Conservation (phyloP, 352 stramenopile genomes). For the Saprolegnia diclina region DNA sequence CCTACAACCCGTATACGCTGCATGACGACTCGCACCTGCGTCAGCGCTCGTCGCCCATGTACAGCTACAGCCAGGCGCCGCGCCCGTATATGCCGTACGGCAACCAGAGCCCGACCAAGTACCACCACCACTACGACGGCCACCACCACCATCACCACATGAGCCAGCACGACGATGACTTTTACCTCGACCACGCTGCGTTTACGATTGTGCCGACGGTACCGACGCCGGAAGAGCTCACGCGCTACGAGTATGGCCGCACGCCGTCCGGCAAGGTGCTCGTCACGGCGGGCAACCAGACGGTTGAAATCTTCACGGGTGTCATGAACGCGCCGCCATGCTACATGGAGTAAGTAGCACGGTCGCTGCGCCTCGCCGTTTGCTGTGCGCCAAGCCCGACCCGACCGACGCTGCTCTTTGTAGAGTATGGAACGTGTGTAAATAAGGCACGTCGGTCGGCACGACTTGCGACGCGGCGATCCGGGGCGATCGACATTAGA, state of each 20-base stretch:
- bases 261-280: slow-evolving; percentile 72
- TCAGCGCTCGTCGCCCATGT: slow-evolving; percentile 22
- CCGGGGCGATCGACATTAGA: slow-evolving; percentile 1
- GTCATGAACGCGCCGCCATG: slow-evolving; percentile 69
- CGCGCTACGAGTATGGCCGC: slow-evolving; percentile 70
- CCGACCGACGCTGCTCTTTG: slow-evolving; percentile 15
- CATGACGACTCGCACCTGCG: slow-evolving; percentile 26
- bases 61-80: slow-evolving; percentile 23
- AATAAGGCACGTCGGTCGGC: slow-evolving; percentile 6
- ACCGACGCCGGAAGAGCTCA: slow-evolving; percentile 59
- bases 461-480: background rate
- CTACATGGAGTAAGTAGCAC: slow-evolving; percentile 27
- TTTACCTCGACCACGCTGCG: slow-evolving; percentile 39
- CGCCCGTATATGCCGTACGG: slow-evolving; percentile 24
- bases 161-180: slow-evolving; percentile 8
- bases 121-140: slow-evolving; percentile 8
- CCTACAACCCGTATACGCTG: slow-evolving; percentile 26
- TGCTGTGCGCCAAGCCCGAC: background rate
- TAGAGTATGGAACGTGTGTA: slow-evolving; percentile 18
- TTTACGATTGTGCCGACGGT: slow-evolving; percentile 77
- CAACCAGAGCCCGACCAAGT: slow-evolving; percentile 23
- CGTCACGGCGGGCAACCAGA: slow-evolving; percentile 72
- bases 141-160: slow-evolving; percentile 2
- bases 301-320: slow-evolving; percentile 79
- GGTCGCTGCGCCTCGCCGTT: background rate